Evolutionary conservation across 1,139 yeast species (phyloP).

Genomic region (Hyphopichia khmerensis): DNA sequence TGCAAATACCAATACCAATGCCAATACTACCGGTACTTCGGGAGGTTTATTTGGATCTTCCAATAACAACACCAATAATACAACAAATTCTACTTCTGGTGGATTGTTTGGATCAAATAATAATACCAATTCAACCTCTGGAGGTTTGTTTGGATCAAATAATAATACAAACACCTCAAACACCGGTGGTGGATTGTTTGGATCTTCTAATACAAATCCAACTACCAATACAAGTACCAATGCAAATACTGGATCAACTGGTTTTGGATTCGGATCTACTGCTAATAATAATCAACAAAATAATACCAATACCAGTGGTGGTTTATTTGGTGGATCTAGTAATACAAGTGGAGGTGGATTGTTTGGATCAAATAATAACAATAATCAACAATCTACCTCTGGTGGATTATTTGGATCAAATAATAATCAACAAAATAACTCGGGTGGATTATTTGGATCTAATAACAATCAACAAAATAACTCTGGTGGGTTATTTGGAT

Average conservation of each 20-base stretch:
- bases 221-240: conserved; percentile 4
- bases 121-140: conserved; percentile 6
- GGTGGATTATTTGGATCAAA: conserved; percentile 38
- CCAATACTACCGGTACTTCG: conserved; percentile 9
- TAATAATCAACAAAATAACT: conserved; percentile 10
- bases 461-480: conserved; percentile 12
- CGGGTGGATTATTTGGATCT: conserved; percentile 26
- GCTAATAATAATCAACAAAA: conserved; percentile 1
- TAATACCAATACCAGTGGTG: conserved; percentile 18
- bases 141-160: conserved; percentile 24
- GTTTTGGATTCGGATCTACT: background rate
- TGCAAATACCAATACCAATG: conserved; percentile 2
- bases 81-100: conserved; percentile 16
- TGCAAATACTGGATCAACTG: conserved; percentile 9
- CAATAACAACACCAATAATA: conserved; percentile 7
- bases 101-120: conserved; percentile 26
- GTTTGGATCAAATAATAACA: conserved; percentile 15
- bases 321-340: conserved; percentile 32
- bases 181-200: conserved; percentile 23
- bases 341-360: conserved; percentile 16
- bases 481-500: conserved; percentile 22
- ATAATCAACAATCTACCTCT: conserved; percentile 10
- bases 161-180: conserved; percentile 11
- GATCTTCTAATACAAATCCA: conserved; percentile 10
- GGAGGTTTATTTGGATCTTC: conserved; percentile 20